Evolutionary conservation across 31 red algal species (phyloP).

Genomic region (Bonnemaisonia californica): DNA sequence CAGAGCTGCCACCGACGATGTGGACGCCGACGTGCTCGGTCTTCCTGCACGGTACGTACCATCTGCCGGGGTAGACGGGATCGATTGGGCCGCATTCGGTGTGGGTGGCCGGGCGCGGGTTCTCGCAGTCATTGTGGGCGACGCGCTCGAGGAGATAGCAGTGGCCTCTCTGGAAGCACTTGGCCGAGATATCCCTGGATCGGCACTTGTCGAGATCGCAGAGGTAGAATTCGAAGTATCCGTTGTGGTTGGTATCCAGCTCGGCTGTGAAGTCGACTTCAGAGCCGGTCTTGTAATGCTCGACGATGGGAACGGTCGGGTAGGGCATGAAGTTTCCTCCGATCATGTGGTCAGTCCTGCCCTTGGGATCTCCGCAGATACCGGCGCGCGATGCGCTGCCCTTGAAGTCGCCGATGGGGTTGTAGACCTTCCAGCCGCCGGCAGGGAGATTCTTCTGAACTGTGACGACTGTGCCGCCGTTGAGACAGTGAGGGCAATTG

Average conservation of each 20-base stretch:
- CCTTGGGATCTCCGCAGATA: conserved; percentile 65
- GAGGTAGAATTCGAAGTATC: conserved; percentile 79
- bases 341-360: conserved; percentile 46
- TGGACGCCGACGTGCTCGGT: conserved; percentile 54
- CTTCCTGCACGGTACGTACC: conserved; percentile 73
- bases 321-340: conserved; percentile 68
- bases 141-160: conserved; percentile 69
- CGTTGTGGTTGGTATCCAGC: conserved; percentile 77
- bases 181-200: conserved; percentile 25
- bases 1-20: conserved; percentile 59
- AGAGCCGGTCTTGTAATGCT: conserved; percentile 35
- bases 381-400: conserved; percentile 43
- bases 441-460: conserved; percentile 51
- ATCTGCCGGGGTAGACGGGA: conserved; percentile 54
- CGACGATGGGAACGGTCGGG: conserved; percentile 39
- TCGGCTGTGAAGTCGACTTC: conserved; percentile 54
- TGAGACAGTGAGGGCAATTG: conserved; percentile 70
- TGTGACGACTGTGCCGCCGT: conserved; percentile 63
- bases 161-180: conserved; percentile 48
- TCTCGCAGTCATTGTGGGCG: conserved; percentile 48
- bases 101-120: conserved; percentile 17
- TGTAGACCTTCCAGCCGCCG: conserved; percentile 55
- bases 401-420: conserved; percentile 45
- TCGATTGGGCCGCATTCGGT: conserved; percentile 77
- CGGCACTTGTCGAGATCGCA: conserved; percentile 70